phyloP scores from a whole-genome alignment of 208 protist genomes.

The Angomonas desouzai region DNA sequence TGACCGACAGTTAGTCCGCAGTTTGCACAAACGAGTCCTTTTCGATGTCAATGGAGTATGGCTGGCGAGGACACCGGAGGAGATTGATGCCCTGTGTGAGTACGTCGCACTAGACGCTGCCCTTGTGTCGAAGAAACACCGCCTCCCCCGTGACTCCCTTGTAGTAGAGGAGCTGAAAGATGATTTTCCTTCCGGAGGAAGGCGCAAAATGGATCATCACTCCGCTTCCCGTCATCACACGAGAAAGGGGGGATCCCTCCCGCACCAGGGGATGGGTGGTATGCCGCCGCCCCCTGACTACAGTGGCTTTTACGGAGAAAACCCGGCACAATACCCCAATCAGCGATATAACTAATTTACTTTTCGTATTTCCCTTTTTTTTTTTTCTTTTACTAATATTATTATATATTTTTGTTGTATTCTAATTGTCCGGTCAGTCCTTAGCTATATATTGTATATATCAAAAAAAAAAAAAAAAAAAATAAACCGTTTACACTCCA shows the following conservation, averaged over 20 bases:
- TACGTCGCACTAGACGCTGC: constrained; percentile 68
- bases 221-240: too few relatives aligned
- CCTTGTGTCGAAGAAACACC: constrained; percentile 49
- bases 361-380: constrained; percentile 2
- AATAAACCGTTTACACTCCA: too few relatives aligned
- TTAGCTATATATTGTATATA: too few relatives aligned
- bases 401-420: neutral
- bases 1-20: constrained; percentile 56
- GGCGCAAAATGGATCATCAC: neutral
- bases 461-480: too few relatives aligned
- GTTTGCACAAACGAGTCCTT: constrained; percentile 76
- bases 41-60: constrained; percentile 82
- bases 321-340: neutral
- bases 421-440: too few relatives aligned
- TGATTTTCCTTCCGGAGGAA: neutral
- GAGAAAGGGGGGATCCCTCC: too few relatives aligned
- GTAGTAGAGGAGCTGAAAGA: constrained; percentile 79
- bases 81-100: constrained; percentile 73
- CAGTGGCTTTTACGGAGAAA: neutral
- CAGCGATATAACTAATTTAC: neutral
- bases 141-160: constrained; percentile 72
- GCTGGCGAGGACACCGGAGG: constrained; percentile 61
- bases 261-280: neutral
- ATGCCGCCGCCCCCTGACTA: neutral
- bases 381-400: neutral